Base-by-base conservation (phyloP, 176 grass and related monocot species). In the Saccharum officinarum region DNA sequence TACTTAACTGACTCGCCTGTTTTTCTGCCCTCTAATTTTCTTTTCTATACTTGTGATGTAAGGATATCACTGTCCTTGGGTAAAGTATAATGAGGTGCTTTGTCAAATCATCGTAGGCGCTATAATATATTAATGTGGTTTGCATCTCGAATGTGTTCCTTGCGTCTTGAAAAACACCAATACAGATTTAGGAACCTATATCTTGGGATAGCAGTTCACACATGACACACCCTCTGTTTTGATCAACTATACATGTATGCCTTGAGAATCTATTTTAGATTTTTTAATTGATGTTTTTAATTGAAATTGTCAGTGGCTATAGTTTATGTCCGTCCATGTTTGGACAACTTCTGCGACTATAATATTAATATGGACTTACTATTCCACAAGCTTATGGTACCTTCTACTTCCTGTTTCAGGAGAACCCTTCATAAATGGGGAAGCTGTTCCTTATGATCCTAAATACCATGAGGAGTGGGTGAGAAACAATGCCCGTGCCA, bases 401-500 rank as follows among this genome's bases (percentile, higher is more conserved):
- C 5, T 73, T 80, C 47, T 79, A 16, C 12, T 59, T 28, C 85
- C 30, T 84, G 39, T 81, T 83, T 47, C 81, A 99, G 97, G 97
- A 31, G 97, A 99, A 33, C 97, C 97, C 14, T 99, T 99, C 80
- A 92, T 99, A 44, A 78, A 99, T 82, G 97, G 97, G 59, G 66
- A 99, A 86, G 88, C 97, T 69, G 91, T 99, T 69, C 92, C 93
- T 79, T 95, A 95, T 73, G 88, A 95, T 47, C 85, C 94, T 18
- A 95, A 95, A 59, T 95, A 87, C 28, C 94, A 95, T n/a, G 88
- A 93, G 47, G 94, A 95, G 47, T 95, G 91, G 94, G 94, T 92
- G 18, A 67, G 90, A 25, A 95, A 93, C 69, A 93, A 91, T 89
- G 81, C 80, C 15, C 88, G 86, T 63, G 91, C 91, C n/a, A 86